Evolutionary conservation across 106 monocot genomes (phyloP), one percentile per base, ranked within the genome.

Genomic region (Allium sativum): DNA sequence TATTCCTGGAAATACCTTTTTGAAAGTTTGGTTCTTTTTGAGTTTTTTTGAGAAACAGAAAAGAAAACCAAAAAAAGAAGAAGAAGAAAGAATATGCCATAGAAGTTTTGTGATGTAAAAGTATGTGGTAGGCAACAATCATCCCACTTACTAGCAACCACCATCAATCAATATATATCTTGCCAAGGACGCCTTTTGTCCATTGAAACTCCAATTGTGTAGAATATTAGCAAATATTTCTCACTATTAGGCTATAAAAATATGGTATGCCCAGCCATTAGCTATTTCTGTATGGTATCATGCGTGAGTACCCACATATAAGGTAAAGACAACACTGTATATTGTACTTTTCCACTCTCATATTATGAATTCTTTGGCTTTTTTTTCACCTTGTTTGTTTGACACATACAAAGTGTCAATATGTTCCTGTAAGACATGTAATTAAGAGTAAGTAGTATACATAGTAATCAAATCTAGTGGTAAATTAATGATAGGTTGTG

Each of bases 131-230:
- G 47, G 53, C 48, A 68, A 69, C 42, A 63, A 68, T 69, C 73
- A 52, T 52, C 64, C 44, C 45, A 57, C 18, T 45, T 18, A 62
- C 62, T 72, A 41, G 62, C 56, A 69, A 65, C 44, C 63, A 68
- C 53, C 65, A 69, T 73, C 78, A 73, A 78, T 69, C 78, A 78
- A 78, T 73, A 42, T 58, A 73, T 78, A 78, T 78, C 78, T 59
- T 65, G 45, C 55, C 59, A 47, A 31, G 21, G 9, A 45, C 53
- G 45, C 52, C 48, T 65, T 31, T 50, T 76, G 65, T 65, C 70
- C 47, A 62, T 48, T 69, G n/a, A 13, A 11, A 42, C 47, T 18
- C 45, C n/a, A 65, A 65, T 65, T 14, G 65, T 14, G 65, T 31
- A 48, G 21, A 15, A 58, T 14, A 7, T 10, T 7, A 8, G 18